Evolutionary conservation across 495 filamentous ascomycete genomes (phyloP), one percentile per base, ranked within the genome.

Genomic region (Penicillium atrosanguineum): DNA sequence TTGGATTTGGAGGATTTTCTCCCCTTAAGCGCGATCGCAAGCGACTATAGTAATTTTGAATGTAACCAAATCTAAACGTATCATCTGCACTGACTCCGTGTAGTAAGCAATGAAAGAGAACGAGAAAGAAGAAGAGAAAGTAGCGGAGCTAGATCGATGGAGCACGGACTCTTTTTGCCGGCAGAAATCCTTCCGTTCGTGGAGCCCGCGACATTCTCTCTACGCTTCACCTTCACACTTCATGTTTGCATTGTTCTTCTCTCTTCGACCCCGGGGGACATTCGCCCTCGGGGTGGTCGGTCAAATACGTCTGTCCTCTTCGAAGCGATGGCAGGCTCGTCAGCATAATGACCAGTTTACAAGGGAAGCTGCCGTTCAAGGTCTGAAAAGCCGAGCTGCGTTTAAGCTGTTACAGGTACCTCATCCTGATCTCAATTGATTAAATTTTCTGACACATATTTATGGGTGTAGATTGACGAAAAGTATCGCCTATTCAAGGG

Each of bases 381-480:
- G 84, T 1, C 71, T 95, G 31, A 96, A 91, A 70, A 91, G 88
- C 55, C 85, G 94, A 57, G 95, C 94, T 51, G 94, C 89, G 7
- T 95, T 91, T 67, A 98, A 98, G 69, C 79, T 98, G 25, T 67
- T 95, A 25, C 87, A 93, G 76, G 87, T 89, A 60, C 29, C 11
- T 2, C 21, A 42, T 14, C 8, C n/a, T 16, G 9, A 1, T 19
- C 8, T 23, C 28, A 26, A 12, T 34, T 34, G 11, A 2, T 14
- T 34, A 4, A 1, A 34, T 34, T 12, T 15, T 34, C 31, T 34
- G 11, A 34, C 31, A 14, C 12, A 34, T 3, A 5, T 14, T 34
- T 3, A 34, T 34, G 9, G 11, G 12, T 34, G 14, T 55, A 94
- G 83, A 88, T 98, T 61, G 85, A 97, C 71, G 74, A 84, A 20